Base-by-base conservation (phyloP, 768 basidiomycete genomes). In the Tephrocybe sp. region DNA sequence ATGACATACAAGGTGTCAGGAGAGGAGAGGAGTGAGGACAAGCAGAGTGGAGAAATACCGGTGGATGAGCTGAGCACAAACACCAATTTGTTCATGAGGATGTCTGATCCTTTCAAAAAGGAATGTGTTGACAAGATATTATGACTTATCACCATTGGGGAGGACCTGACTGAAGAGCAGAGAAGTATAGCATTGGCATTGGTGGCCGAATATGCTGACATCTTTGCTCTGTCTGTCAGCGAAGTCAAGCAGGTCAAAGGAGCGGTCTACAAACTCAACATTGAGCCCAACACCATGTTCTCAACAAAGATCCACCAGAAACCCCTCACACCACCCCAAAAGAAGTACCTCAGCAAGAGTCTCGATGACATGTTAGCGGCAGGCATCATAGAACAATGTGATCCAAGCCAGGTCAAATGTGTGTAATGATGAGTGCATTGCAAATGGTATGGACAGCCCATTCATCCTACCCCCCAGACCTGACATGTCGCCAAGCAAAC, bases 281-380 rank as follows among this genome's bases (percentile, higher is more conserved):
- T 77, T 0, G 66, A 65, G 0, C 28, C 49, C 8, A 61, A 56
- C 5, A 55, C 70, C 69, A 43, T 47, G 57, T 9, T 55, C 63
- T 7, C 46, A 67, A 69, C 44, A 1, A 70, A 68, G 19, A 55
- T 70, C 0, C 56, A 62, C 30, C 71, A 75, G 35, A 50, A 58
- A 7, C 59, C 64, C 0, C 42, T 70, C 2, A 70, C 65, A 1
- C 59, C 55, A 22, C 60, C 65, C 0, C 74, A 75, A 47, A 38
- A 53, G 12, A 53, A 56, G 12, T 75, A 59, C 35, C 49, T 70
- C 5, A 1, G 68, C 64, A 0, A 52, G 9, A 60, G 60, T 19
- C 48, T 77, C 1, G 64, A 72, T n/a, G 59, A 67, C 18, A 64
- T 78, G 61, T 31, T 62, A 7, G 51, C 38, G 2, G 70, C 70